A percentile compares a stretch with the other conserved stretches of the same genome.
These are phyloP conservation scores for Aspergillus jensenii DNA, from an alignment of 2,329 filamentous ascomycete species.

Conservation along the genomic window DNA sequence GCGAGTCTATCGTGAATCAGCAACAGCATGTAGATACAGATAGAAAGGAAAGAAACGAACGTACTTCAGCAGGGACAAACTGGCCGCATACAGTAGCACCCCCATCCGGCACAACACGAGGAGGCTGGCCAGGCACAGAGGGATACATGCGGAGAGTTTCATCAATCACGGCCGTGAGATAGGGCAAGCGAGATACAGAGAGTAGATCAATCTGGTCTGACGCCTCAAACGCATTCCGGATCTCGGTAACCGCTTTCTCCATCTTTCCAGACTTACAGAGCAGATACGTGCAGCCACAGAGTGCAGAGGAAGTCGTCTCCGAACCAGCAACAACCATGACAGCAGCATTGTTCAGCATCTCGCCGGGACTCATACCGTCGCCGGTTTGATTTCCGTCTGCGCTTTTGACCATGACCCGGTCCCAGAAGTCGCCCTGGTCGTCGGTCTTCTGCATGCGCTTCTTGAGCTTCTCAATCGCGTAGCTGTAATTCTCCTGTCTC, in stretches of 20 bases:
- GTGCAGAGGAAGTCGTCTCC: neutral
- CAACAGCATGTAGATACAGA: neutral
- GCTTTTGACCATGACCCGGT: neutral
- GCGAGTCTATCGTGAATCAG: slow-evolving; percentile 31
- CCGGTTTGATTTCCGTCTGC: neutral
- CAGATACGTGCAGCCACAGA: neutral
- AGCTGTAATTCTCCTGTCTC: neutral
- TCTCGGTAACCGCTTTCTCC: neutral
- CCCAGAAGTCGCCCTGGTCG: slow-evolving; percentile 2
- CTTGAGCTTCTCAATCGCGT: neutral
- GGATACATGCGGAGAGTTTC: slow-evolving; percentile 8
- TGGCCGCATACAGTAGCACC: neutral
- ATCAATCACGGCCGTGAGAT: slow-evolving; percentile 5
- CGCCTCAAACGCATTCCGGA: neutral
- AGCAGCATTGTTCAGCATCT: slow-evolving; percentile 1
- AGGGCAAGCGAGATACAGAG: neutral
- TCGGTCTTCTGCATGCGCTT: neutral
- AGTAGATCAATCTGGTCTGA: neutral
- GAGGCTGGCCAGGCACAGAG: neutral
- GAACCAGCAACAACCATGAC: neutral
- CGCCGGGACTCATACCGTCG: neutral
- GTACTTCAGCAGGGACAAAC: neutral
- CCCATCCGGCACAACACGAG: neutral
- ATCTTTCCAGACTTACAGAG: neutral
- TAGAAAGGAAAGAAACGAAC: neutral